These are phyloP conservation scores for Colletotrichum incanum DNA, from an alignment of 2,329 filamentous ascomycete genomes.

Conservation along the genomic window DNA sequence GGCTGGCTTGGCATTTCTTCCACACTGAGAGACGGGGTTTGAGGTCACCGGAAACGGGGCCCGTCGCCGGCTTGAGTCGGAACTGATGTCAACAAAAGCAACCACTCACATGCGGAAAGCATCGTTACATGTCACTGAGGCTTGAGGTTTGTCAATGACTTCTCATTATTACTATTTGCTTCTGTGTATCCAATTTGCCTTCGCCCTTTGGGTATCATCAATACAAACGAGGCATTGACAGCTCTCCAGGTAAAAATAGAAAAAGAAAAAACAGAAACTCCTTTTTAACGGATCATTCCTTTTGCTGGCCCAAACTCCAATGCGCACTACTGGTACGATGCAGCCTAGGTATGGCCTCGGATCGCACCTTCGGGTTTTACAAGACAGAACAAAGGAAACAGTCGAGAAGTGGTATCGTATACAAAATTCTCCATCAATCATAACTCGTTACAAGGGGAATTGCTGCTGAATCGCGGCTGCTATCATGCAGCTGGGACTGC, in stretches of 20 bases:
- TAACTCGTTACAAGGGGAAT: slow-evolving; percentile 20
- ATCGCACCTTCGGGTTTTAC: neutral
- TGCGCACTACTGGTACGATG: neutral
- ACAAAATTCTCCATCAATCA: slow-evolving; percentile 13
- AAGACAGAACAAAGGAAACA: slow-evolving; percentile 14
- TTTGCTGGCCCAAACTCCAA: slow-evolving; percentile 9
- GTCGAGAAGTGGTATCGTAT: slow-evolving; percentile 23
- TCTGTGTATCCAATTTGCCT: slow-evolving; percentile 19
- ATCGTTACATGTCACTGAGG: neutral
- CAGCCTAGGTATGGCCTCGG: neutral
- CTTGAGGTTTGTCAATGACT: neutral
- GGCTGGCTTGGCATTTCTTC: neutral
- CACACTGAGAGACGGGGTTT: neutral
- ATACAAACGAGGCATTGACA: neutral
- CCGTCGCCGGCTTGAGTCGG: neutral
- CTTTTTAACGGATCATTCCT: neutral
- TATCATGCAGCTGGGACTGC: slow-evolving; percentile 21
- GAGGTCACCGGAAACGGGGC: neutral
- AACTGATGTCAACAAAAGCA: neutral
- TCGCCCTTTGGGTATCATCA: slow-evolving; percentile 37
- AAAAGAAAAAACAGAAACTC: neutral
- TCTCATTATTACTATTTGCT: neutral
- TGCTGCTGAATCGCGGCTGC: no score
- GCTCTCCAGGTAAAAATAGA: neutral
- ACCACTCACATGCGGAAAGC: neutral